Evolutionary conservation across 441 rosid genomes (phyloP).

Genomic region (Viola pubescens): DNA sequence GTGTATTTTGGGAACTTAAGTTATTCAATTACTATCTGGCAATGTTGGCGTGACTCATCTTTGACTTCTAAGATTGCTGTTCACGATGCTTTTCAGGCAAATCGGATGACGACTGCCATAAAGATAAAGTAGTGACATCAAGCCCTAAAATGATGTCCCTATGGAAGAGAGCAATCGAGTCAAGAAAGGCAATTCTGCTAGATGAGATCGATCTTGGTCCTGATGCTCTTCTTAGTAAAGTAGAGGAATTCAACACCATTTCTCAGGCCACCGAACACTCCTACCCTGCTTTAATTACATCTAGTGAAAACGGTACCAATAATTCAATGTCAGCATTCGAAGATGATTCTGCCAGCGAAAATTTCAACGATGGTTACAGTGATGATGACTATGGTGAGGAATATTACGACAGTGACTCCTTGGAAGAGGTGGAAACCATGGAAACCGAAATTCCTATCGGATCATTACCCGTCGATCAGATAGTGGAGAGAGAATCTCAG

Average conservation of each 20-base stretch:
- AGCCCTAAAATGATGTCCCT: conserved; percentile 72
- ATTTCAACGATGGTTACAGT: conserved; percentile 16
- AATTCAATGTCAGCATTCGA: conserved; percentile 22
- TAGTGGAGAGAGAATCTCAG: conserved; percentile 43
- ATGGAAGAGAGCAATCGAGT: conserved; percentile 67
- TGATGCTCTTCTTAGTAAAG: conserved; percentile 54
- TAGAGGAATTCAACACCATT: conserved; percentile 62
- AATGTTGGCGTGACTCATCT: neutral
- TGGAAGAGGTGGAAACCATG: conserved; percentile 28
- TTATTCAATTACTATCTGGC: too few relatives aligned
- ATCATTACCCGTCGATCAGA: conserved; percentile 55
- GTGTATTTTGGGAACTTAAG: too few relatives aligned
- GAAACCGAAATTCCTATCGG: conserved; percentile 36
- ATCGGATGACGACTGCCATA: conserved; percentile 15
- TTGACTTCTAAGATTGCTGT: conserved; percentile 10
- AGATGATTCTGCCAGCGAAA: conserved; percentile 21
- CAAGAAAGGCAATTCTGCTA: conserved; percentile 55
- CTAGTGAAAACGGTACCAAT: conserved; percentile 26
- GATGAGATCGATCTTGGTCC: conserved; percentile 52
- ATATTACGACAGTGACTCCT: conserved; percentile 23
- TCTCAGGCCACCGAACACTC: conserved; percentile 70
- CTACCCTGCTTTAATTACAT: conserved; percentile 46
- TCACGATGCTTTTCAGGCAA: conserved; percentile 23
- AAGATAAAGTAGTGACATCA: conserved; percentile 29
- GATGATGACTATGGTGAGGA: conserved; percentile 35